Evolutionary conservation across 2,329 filamentous ascomycete species (phyloP).

Genomic region (Neofusicoccum parvum): DNA sequence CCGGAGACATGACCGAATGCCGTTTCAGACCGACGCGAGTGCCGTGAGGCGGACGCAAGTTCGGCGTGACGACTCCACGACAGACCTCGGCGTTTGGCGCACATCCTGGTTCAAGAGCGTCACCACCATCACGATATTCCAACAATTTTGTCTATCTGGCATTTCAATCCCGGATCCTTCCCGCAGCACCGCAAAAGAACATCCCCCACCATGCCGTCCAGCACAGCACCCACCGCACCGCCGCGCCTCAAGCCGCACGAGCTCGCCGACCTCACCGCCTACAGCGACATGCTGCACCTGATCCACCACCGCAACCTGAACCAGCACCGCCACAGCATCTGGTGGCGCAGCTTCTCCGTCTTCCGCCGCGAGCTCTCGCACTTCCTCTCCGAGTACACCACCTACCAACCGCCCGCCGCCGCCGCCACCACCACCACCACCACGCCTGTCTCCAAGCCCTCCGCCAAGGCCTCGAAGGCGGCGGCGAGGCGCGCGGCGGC

Average conservation of each 20-base stretch:
- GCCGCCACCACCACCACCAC: neutral
- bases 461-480: slow-evolving; percentile 1
- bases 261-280: slow-evolving; percentile 29
- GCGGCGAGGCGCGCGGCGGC: slow-evolving; percentile 5
- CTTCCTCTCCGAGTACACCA: slow-evolving; percentile 44
- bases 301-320: slow-evolving; percentile 83
- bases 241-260: slow-evolving; percentile 20
- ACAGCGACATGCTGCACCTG: slow-evolving; percentile 57
- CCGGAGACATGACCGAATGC: too few relatives aligned
- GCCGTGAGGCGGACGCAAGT: too few relatives aligned
- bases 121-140: too few relatives aligned
- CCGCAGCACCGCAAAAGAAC: neutral
- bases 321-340: slow-evolving; percentile 79
- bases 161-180: too few relatives aligned
- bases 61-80: too few relatives aligned
- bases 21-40: too few relatives aligned
- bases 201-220: neutral
- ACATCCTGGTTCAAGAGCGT: too few relatives aligned
- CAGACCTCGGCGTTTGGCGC: too few relatives aligned
- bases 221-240: neutral
- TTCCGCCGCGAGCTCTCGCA: slow-evolving; percentile 67
- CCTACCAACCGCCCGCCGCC: slow-evolving; percentile 24
- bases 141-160: too few relatives aligned
- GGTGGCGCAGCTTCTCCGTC: slow-evolving; percentile 76
- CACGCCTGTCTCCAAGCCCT: neutral